These are phyloP conservation scores for Suhomyces sp. DNA, from an alignment of 805 yeast species.

Conservation along the genomic window DNA sequence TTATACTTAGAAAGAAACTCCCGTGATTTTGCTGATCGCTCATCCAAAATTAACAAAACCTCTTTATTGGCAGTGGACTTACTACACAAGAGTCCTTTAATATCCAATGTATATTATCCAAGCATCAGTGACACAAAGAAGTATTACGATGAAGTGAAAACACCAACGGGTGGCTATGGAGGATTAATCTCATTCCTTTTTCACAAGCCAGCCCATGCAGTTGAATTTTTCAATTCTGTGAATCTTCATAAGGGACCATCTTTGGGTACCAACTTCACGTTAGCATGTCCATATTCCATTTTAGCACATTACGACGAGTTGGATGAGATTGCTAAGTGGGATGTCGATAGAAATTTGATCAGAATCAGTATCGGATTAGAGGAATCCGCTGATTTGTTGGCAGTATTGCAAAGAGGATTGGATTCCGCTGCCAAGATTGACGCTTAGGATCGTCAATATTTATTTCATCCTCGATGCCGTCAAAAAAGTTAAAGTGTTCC, in stretches of 20 bases:
- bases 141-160: conserved; percentile 71
- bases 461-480: no score
- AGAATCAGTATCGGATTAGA: conserved; percentile 87
- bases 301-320: conserved; percentile 82
- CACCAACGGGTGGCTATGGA: conserved; percentile 82
- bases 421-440: conserved; percentile 34
- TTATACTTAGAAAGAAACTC: conserved; percentile 89
- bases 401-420: conserved; percentile 52
- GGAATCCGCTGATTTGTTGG: conserved; percentile 56
- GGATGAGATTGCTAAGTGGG: conserved; percentile 78
- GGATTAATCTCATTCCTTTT: conserved; percentile 79
- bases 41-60: conserved; percentile 53
- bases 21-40: conserved; percentile 76
- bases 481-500: no score
- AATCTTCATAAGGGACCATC: conserved; percentile 84
- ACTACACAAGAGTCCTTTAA: conserved; percentile 49
- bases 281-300: conserved; percentile 87
- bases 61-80: conserved; percentile 55
- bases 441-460: neutral
- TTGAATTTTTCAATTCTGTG: conserved; percentile 69
- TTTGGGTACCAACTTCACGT: conserved; percentile 83
- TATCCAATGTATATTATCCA: conserved; percentile 75
- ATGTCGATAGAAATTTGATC: conserved; percentile 74
- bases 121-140: conserved; percentile 49
- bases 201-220: conserved; percentile 61